Percentiles rank a stretch among this genome's conserved stretches.
phyloP scores from a whole-genome alignment of 2,329 filamentous ascomycete genomes.

The Ophiostoma tasmaniense region DNA sequence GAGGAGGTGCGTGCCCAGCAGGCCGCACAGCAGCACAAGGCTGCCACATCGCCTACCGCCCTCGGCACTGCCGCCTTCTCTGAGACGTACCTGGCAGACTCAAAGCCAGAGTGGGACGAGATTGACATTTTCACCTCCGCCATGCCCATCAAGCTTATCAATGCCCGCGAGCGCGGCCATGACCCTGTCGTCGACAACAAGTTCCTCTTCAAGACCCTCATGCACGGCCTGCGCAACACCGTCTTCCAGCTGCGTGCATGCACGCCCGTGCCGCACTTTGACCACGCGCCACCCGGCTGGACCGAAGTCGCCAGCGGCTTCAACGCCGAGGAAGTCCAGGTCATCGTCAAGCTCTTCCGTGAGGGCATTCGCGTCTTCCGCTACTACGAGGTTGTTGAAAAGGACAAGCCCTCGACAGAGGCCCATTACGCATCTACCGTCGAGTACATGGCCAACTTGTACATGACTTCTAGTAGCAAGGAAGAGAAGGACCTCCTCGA shows the following conservation, averaged over 20 bases:
- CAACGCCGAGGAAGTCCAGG: slow-evolving; percentile 90
- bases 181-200: slow-evolving; percentile 96
- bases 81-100: slow-evolving; percentile 79
- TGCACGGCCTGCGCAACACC: slow-evolving; percentile 91
- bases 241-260: slow-evolving; percentile 92
- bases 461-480: slow-evolving; percentile 86
- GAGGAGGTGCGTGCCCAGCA: slow-evolving; percentile 81
- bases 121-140: slow-evolving; percentile 87
- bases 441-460: slow-evolving; percentile 89
- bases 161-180: slow-evolving; percentile 76
- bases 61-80: slow-evolving; percentile 47
- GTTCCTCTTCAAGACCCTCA: slow-evolving; percentile 91
- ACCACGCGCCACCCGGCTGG: slow-evolving; percentile 86
- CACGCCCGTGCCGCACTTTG: slow-evolving; percentile 66
- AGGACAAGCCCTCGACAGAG: slow-evolving; percentile 64
- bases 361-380: slow-evolving; percentile 94
- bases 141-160: slow-evolving; percentile 91
- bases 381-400: slow-evolving; percentile 73
- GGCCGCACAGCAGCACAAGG: slow-evolving; percentile 43
- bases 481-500: slow-evolving; percentile 97
- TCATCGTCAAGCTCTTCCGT: slow-evolving; percentile 94
- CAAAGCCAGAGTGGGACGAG: slow-evolving; percentile 93
- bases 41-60: slow-evolving; percentile 15
- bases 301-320: slow-evolving; percentile 93
- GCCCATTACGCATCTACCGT: slow-evolving; percentile 70